Evolutionary conservation across 257 asterid species (phyloP), one percentile per base, ranked within the genome.

Genomic region (Leonotis leonurus): DNA sequence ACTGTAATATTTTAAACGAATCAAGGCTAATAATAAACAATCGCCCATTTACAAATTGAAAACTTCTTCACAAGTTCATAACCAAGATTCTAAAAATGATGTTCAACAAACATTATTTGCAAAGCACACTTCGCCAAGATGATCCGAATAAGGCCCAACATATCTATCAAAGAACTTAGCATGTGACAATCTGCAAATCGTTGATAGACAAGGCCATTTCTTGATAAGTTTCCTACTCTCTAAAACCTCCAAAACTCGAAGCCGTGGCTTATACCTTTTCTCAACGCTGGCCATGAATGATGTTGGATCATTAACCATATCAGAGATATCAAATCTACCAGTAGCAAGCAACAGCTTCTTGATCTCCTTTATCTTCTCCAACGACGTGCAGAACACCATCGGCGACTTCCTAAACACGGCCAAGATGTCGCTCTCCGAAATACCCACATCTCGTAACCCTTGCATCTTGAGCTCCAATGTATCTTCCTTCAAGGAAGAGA

Each of bases 251-350:
- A 75, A 17, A 56, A 68, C 64, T 16, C 14, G 35, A 1, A 81
- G 13, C 46, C 77, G 62, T 1, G 80, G 87, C 32, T 61, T 65
- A 36, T 67, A 70, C 69, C 68, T 73, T 68, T 52, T 49, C 62
- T 81, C 78, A 1, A 78, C n/a, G 44, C 80, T 76, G 60, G 55
- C 57, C 17, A 24, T 10, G 56, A 24, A 13, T 12, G 56, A 22
- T 11, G 11, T 3, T 1, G 56, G 56, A 22, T 50, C 35, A 25
- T n/a, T 50, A 11, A 50, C 8, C 35, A 50, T n/a, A 50, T 50
- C 56, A 24, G 30, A 0, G 11, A 50, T 25, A n/a, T 50, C 56
- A 5, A 4, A 50, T 35, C 56, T 50, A 33, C 56, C 56, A 2
- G 56, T 50, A 12, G 5, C 56, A 24, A 50, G 1, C 33, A 50